These are phyloP conservation scores for Geoglossum cookeanum DNA, from an alignment of 2,329 filamentous ascomycete genomes.

Conservation along the genomic window DNA sequence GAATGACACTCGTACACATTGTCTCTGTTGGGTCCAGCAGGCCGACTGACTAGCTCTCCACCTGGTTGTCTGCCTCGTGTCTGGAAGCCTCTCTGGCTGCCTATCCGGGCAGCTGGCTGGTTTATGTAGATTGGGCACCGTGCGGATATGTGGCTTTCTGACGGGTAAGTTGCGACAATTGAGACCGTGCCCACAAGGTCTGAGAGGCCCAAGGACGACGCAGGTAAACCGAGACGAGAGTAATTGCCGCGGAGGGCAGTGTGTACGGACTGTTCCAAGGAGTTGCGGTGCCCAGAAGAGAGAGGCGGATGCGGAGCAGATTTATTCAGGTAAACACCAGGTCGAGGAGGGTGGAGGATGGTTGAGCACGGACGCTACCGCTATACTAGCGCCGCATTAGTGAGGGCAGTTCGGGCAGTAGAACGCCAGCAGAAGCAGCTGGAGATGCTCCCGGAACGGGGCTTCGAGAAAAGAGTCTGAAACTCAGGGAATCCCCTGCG, in stretches of 20 bases:
- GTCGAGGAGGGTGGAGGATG: not conserved
- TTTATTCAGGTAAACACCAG: not conserved
- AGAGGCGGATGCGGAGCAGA: not conserved
- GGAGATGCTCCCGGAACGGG: not conserved
- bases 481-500: not conserved
- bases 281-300: not conserved
- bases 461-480: not conserved
- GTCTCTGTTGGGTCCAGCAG: not conserved
- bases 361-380: not conserved
- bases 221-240: not conserved
- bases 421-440: not conserved
- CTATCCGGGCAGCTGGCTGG: not conserved
- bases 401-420: too few relatives aligned
- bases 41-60: not conserved
- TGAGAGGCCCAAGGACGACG: not conserved
- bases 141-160: not conserved
- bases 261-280: not conserved
- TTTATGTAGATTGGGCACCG: not conserved
- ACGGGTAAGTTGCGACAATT: not conserved
- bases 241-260: not conserved
- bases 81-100: not conserved
- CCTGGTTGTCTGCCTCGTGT: too few relatives aligned
- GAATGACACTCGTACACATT: conserved; percentile 4
- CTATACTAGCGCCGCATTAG: not conserved
- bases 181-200: not conserved